phyloP scores from a whole-genome alignment of 2,329 filamentous ascomycete genomes.

The Tolypocladium ovalisporum region DNA sequence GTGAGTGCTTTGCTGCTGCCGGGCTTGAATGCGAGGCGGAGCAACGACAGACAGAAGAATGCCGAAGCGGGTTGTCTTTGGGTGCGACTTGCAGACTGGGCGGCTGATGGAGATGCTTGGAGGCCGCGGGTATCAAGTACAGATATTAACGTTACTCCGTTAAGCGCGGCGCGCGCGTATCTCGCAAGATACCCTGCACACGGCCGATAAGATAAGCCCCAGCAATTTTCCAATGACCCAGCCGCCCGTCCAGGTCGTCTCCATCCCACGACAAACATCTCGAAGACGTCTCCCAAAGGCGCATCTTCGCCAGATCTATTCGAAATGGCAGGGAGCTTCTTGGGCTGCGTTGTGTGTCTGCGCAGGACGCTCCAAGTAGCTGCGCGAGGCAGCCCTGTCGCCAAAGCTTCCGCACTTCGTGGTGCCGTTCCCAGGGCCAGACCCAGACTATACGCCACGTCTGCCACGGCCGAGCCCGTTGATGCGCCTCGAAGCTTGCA shows the following conservation, averaged over 20 bases:
- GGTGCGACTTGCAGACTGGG: not conserved
- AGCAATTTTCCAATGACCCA: not conserved
- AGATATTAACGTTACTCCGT: no score
- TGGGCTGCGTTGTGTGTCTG: constrained; percentile 16
- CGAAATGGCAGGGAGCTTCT: constrained; percentile 16
- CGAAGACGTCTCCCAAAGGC: not conserved
- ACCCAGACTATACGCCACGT: constrained; percentile 7
- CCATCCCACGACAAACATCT: not conserved
- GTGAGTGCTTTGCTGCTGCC: constrained; percentile 3
- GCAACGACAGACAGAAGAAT: not conserved
- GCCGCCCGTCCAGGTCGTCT: not conserved
- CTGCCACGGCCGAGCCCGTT: constrained; percentile 1
- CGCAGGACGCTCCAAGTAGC: constrained; percentile 12
- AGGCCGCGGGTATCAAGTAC: no score
- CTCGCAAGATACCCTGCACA: not conserved
- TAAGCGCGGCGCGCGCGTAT: not conserved
- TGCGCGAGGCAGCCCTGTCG: not conserved
- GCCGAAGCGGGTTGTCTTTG: no score
- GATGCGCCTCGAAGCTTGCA: constrained; percentile 14
- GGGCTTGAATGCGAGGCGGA: not conserved
- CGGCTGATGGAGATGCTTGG: not conserved
- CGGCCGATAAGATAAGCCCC: constrained; percentile 7
- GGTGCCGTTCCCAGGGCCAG: constrained; percentile 3
- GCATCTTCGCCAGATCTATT: not conserved
- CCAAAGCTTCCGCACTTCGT: constrained; percentile 2